These are phyloP conservation scores for Lolium rigidum DNA, from an alignment of 176 grass and related monocot species.

Conservation along the genomic window DNA sequence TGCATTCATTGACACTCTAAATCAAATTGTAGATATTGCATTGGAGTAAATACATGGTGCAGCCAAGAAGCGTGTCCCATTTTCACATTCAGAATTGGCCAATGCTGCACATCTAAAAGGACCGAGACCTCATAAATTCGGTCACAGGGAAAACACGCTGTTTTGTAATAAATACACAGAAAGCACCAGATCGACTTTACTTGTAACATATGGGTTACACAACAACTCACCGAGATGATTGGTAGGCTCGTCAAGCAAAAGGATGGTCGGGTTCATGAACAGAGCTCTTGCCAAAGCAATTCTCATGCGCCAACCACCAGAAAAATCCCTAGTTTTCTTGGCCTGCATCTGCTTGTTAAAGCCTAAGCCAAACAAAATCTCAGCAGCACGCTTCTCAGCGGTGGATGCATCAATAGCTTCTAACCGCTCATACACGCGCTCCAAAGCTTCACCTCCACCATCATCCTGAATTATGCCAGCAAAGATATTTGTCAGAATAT, in stretches of 20 bases:
- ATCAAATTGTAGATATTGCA: background rate
- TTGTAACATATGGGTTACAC: background rate
- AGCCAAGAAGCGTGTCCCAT: background rate
- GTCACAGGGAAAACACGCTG: background rate
- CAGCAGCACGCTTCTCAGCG: conserved; percentile 92
- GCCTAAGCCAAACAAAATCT: conserved; percentile 93
- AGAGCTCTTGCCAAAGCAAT: conserved; percentile 94
- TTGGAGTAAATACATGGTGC: background rate
- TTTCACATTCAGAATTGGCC: background rate
- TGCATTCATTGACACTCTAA: background rate
- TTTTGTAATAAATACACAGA: background rate
- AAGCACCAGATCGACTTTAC: background rate
- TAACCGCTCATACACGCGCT: conserved; percentile 80
- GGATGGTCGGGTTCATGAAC: conserved; percentile 97
- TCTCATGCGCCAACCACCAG: conserved; percentile 96
- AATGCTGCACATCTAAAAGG: background rate
- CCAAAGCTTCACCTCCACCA: conserved; percentile 86
- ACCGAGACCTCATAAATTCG: background rate
- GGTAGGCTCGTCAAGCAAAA: conserved; percentile 91
- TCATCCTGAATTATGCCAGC: conserved; percentile 56
- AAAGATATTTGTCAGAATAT: conserved; percentile 11
- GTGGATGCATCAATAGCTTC: conserved; percentile 91
- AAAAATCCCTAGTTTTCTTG: conserved; percentile 95
- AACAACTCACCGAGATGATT: conserved; percentile 86
- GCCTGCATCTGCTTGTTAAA: conserved; percentile 95